Percentiles rank a stretch among this genome's conserved stretches.
phyloP scores from a whole-genome alignment of 2,329 filamentous ascomycete species.

The Colletotrichum magnum region DNA sequence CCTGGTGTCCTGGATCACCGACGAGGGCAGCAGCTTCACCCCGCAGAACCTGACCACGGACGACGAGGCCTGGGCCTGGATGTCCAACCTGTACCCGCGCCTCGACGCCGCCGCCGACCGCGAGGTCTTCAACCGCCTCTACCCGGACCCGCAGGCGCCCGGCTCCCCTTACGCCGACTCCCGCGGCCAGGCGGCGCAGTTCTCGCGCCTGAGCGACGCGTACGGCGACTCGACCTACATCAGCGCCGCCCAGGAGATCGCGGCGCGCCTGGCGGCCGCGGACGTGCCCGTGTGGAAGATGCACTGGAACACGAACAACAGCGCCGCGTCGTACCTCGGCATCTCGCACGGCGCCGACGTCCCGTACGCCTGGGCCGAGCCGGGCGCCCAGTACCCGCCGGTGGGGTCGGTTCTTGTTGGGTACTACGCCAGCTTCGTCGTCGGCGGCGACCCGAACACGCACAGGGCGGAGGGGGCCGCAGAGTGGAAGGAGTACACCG shows the following conservation, averaged over 20 bases:
- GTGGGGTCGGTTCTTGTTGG: not conserved
- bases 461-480: slow-evolving; percentile 41
- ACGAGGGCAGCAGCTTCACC: slow-evolving; percentile 27
- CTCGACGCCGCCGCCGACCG: slow-evolving; percentile 13
- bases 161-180: slow-evolving; percentile 9
- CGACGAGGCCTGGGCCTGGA: slow-evolving; percentile 21
- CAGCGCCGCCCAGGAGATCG: slow-evolving; percentile 13
- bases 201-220: slow-evolving; percentile 7
- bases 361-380: slow-evolving; percentile 22
- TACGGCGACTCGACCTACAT: slow-evolving; percentile 30
- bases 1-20: slow-evolving; percentile 17
- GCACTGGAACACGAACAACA: slow-evolving; percentile 55
- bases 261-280: slow-evolving; percentile 6
- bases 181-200: slow-evolving; percentile 23
- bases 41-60: slow-evolving; percentile 30
- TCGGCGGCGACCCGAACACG: slow-evolving; percentile 52
- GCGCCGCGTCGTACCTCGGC: slow-evolving; percentile 48
- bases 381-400: slow-evolving; percentile 11
- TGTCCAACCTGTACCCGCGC: slow-evolving; percentile 18
- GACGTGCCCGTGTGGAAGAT: slow-evolving; percentile 52
- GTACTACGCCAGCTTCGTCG: slow-evolving; percentile 54
- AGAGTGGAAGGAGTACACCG: slow-evolving; percentile 41
- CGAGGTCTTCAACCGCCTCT: slow-evolving; percentile 5
- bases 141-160: slow-evolving; percentile 17
- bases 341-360: slow-evolving; percentile 27